These are phyloP conservation scores for Melampsora larici-populina DNA, from an alignment of 1,284 basidiomycete genomes.

Conservation along the genomic window DNA sequence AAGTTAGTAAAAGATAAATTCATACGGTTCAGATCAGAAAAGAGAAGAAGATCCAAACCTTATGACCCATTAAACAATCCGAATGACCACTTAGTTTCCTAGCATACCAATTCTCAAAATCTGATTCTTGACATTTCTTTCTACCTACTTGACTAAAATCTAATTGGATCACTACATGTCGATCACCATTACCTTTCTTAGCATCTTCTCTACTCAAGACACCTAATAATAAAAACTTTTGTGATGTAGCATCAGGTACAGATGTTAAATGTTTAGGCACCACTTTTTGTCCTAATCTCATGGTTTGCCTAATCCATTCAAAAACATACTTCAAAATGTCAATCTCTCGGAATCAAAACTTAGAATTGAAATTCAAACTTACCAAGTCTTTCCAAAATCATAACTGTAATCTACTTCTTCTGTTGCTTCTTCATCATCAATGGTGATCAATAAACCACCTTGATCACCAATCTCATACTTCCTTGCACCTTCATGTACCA, in stretches of 20 bases:
- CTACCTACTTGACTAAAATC: slow-evolving; percentile 74
- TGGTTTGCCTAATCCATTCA: slow-evolving; percentile 62
- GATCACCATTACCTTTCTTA: slow-evolving; percentile 57
- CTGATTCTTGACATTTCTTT: slow-evolving; percentile 68
- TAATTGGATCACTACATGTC: slow-evolving; percentile 71
- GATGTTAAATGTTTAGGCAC: slow-evolving; percentile 75
- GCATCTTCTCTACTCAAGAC: slow-evolving; percentile 60
- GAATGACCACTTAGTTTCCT: slow-evolving; percentile 62
- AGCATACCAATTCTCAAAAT: slow-evolving; percentile 88
- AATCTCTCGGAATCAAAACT: slow-evolving; percentile 1
- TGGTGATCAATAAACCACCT: slow-evolving; percentile 74
- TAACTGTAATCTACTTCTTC: slow-evolving; percentile 75
- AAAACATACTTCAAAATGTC: slow-evolving; percentile 9
- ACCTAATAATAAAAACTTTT: slow-evolving; percentile 82
- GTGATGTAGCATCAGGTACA: slow-evolving; percentile 84
- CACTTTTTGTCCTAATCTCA: slow-evolving; percentile 68
- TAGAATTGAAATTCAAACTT: slow-evolving; percentile 49
- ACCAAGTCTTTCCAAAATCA: slow-evolving; percentile 82
- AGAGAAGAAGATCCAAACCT: too few relatives aligned
- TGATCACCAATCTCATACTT: slow-evolving; percentile 95
- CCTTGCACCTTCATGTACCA: slow-evolving; percentile 72
- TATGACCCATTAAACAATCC: slow-evolving; percentile 92
- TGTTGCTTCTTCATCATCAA: slow-evolving; percentile 80
- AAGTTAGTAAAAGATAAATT: neutral
- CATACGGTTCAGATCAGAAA: too few relatives aligned